Base-by-base conservation (phyloP, 495 filamentous ascomycete species). In the Oleoguttula mirabilis region DNA sequence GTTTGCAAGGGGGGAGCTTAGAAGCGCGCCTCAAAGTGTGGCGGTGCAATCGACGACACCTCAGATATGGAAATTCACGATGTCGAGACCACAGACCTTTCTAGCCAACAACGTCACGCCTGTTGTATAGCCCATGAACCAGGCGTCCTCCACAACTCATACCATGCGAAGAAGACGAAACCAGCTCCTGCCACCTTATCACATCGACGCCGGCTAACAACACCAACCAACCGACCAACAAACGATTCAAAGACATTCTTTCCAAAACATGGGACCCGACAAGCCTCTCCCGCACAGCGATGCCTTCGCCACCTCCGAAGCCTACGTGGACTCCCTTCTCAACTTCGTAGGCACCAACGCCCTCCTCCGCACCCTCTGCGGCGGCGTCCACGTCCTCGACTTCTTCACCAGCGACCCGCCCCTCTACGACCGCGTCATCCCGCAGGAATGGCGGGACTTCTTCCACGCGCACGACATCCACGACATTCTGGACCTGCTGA, bases 331-430 rank as follows among this genome's bases (percentile, higher is more conserved):
- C 32, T 79, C 76, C 19, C 73, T 95, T 8, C 69, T 96, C 15
- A 47, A 69, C 36, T 94, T 96, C 57, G 71, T 75, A 10, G 79
- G 76, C 6, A 76, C 76, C 16, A 80, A 79, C 16, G 70, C 76
- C 23, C 70, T 87, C n/a, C 86, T 95, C 54, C 82, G 82, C 51
- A 81, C 78, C 32, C 69, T 96, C 37, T 93, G 86, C 57, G 92
- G 90, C 39, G 87, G 88, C 24, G 80, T 96, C 2, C 90, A 98
- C 58, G 85, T 98, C 41, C 69, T 95, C 36, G 90, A 96, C 55
- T 96, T 98, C 63, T 80, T 94, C 62, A n/a, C 41, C 14, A 72
- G 74, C 36, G 75, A 85, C 15, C 82, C 82, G 14, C 73, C 79
- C 57, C 66, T 94, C 0, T 95, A 94, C 57, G 70, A 75, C 30